Evolutionary conservation across 169 alveolate species (phyloP).

Genomic region (Perkinsus chesapeaki): DNA sequence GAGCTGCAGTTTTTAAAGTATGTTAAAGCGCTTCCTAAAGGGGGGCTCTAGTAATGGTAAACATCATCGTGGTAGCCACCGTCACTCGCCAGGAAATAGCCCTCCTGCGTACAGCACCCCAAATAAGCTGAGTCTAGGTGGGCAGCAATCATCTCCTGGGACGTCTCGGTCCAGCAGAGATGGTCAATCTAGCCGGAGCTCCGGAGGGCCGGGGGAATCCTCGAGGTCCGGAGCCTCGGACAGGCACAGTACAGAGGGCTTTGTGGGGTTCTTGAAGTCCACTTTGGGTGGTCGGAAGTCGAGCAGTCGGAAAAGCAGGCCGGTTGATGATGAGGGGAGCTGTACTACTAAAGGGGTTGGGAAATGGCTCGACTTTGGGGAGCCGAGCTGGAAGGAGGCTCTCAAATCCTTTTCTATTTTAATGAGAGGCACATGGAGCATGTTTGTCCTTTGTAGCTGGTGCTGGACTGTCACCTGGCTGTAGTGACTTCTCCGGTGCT

Average conservation of each 20-base stretch:
- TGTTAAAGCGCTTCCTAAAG: neutral
- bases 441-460: neutral
- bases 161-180: neutral
- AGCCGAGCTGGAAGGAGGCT: too few species aligned
- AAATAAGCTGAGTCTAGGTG: neutral
- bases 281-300: neutral
- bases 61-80: neutral
- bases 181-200: neutral
- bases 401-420: too few species aligned
- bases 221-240: neutral
- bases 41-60: neutral
- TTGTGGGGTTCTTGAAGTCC: neutral
- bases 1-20: neutral
- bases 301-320: neutral
- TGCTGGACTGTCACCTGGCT: neutral
- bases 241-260: neutral
- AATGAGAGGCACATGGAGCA: neutral
- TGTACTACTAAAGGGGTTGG: too few species aligned
- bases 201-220: neutral
- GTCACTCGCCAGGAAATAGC: neutral
- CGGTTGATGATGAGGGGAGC: neutral
- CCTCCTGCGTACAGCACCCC: neutral
- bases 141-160: neutral
- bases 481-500: neutral
- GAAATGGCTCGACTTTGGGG: too few species aligned